Conservation (phyloP, 768 basidiomycete species). For the Tylopilus subfusipes region DNA sequence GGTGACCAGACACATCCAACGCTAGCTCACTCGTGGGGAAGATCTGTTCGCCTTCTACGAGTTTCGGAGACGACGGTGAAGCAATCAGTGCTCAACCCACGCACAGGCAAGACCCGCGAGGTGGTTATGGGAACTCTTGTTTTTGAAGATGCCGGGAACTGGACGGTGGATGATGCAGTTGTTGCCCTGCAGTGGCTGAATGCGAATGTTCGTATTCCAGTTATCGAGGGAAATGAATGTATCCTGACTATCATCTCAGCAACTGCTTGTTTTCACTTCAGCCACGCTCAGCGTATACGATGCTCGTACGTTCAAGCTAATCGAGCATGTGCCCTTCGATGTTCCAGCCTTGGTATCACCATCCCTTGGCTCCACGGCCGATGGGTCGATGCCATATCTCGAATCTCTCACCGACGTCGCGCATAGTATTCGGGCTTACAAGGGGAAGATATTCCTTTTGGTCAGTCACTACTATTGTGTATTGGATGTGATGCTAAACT, state of each 20-base stretch:
- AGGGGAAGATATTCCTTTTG: constrained; percentile 87
- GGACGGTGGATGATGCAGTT: constrained; percentile 59
- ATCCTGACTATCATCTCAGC: constrained; percentile 39
- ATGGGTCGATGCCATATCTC: constrained; percentile 44
- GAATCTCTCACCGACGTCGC: constrained; percentile 53
- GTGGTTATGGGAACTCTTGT: constrained; percentile 63
- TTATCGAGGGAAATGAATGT: neutral
- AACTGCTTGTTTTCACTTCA: constrained; percentile 62
- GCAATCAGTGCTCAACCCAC: constrained; percentile 47
- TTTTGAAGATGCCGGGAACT: constrained; percentile 58
- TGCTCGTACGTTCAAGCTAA: constrained; percentile 45
- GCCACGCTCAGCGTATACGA: constrained; percentile 69
- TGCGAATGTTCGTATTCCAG: constrained; percentile 64
- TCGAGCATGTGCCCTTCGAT: constrained; percentile 64
- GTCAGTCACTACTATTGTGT: constrained; percentile 43
- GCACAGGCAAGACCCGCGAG: constrained; percentile 56
- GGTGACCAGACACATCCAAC: constrained; percentile 47
- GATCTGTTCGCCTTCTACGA: constrained; percentile 56
- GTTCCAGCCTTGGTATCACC: constrained; percentile 54
- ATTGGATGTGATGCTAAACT: constrained; percentile 4
- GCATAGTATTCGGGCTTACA: constrained; percentile 77
- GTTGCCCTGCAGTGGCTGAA: constrained; percentile 87
- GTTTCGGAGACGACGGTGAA: constrained; percentile 58
- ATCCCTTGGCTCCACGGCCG: constrained; percentile 43
- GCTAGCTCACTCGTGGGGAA: constrained; percentile 86